Evolutionary conservation across 805 yeast genomes (phyloP).

Genomic region (Zygotorulaspora danielsina): DNA sequence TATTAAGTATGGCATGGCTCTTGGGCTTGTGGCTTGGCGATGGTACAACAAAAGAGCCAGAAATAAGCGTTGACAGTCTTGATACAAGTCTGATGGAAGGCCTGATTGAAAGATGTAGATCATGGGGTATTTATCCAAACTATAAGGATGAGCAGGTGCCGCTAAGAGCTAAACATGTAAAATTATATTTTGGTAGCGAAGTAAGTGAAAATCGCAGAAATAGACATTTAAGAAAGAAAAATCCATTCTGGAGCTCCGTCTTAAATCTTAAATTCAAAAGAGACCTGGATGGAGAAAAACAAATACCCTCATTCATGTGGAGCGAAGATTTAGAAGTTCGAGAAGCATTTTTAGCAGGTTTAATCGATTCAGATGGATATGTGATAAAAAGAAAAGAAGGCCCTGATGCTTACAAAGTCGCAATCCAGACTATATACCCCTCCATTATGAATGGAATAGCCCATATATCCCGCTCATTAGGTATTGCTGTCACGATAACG

Average conservation of each 20-base stretch:
- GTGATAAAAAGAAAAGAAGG: constrained; percentile 24
- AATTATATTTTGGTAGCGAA: constrained; percentile 21
- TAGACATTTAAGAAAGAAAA: constrained; percentile 22
- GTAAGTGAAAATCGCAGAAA: constrained; percentile 12
- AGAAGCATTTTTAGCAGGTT: constrained; percentile 44
- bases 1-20: constrained; percentile 36
- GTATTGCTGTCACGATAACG: constrained; percentile 37
- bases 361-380: constrained; percentile 41
- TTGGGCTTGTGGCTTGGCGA: constrained; percentile 42
- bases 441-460: constrained; percentile 38
- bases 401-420: constrained; percentile 23
- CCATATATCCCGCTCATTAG: constrained; percentile 42
- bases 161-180: constrained; percentile 26
- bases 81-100: constrained; percentile 28
- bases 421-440: constrained; percentile 33
- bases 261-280: constrained; percentile 24
- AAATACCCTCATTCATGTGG: constrained; percentile 37
- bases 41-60: constrained; percentile 31
- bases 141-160: constrained; percentile 22
- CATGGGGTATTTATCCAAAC: constrained; percentile 27
- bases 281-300: constrained; percentile 26
- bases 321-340: constrained; percentile 40
- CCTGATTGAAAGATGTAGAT: constrained; percentile 24
- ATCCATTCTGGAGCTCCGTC: constrained; percentile 35
- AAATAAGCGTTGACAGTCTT: constrained; percentile 32